Evolutionary conservation across 2,329 filamentous ascomycete species (phyloP).

Genomic region (Verticillium alfalfae): DNA sequence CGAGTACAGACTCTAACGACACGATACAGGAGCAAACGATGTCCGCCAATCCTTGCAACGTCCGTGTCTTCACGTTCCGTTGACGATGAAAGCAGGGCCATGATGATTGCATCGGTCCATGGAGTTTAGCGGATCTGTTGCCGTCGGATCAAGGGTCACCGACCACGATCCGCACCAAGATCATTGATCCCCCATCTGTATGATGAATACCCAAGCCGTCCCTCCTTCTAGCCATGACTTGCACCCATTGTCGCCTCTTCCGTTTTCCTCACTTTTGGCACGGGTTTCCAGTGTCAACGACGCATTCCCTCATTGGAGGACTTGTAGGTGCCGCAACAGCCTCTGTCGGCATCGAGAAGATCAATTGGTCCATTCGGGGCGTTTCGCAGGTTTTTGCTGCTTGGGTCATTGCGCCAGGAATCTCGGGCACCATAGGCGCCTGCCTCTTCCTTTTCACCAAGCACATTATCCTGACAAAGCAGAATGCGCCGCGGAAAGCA

Average conservation of each 20-base stretch:
- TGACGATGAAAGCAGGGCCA: slow-evolving; percentile 40
- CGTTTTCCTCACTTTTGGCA: slow-evolving; percentile 44
- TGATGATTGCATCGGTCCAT: slow-evolving; percentile 33
- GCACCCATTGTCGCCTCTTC: slow-evolving; percentile 45
- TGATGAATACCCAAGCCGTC: slow-evolving; percentile 33
- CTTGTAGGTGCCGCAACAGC: slow-evolving; percentile 28
- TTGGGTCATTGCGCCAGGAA: slow-evolving; percentile 28
- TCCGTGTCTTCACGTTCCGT: slow-evolving; percentile 39
- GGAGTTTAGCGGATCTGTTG: slow-evolving; percentile 37
- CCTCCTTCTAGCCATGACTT: slow-evolving; percentile 49
- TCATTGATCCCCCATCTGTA: slow-evolving; percentile 39
- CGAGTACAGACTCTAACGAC: neutral
- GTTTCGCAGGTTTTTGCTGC: slow-evolving; percentile 31
- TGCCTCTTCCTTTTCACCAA: slow-evolving; percentile 28
- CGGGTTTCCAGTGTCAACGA: slow-evolving; percentile 49
- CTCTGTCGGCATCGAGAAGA: slow-evolving; percentile 25
- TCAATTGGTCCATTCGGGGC: slow-evolving; percentile 30
- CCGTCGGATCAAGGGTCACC: slow-evolving; percentile 27
- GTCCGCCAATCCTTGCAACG: slow-evolving; percentile 41
- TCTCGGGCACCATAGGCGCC: slow-evolving; percentile 24
- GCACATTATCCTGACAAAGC: slow-evolving; percentile 19
- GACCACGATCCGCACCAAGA: slow-evolving; percentile 41
- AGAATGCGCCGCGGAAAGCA: slow-evolving; percentile 23
- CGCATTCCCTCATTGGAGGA: slow-evolving; percentile 43
- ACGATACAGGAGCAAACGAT: slow-evolving; percentile 37